phyloP scores from a whole-genome alignment of 2,329 filamentous ascomycete species.

The Talaromyces sp. region DNA sequence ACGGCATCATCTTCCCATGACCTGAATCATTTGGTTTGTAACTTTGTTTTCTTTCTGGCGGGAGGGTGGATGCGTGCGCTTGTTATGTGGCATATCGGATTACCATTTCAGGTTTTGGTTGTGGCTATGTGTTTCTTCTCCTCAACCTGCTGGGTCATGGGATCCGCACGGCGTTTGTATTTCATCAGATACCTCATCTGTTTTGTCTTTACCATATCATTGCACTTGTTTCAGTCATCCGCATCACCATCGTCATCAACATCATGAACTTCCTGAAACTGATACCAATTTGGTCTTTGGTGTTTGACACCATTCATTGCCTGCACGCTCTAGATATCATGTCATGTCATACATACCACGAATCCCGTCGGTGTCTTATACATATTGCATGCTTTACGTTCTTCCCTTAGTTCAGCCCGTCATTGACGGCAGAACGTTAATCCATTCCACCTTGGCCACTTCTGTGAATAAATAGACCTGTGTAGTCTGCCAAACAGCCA shows the following conservation, averaged over 20 bases:
- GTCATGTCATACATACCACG: constrained; percentile 8
- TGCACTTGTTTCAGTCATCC: not conserved
- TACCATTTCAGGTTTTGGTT: constrained; percentile 16
- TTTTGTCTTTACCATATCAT: not conserved
- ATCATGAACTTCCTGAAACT: not conserved
- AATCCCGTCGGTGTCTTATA: not conserved
- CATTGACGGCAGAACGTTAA: not conserved
- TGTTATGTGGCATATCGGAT: constrained; percentile 16
- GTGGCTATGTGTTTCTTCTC: constrained; percentile 7
- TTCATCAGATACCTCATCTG: constrained; percentile 11
- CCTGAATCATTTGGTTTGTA: constrained; percentile 10
- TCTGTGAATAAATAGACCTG: too few relatives aligned
- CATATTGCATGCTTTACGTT: not conserved
- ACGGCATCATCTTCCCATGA: constrained; percentile 11
- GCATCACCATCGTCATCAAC: not conserved
- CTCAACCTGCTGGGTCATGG: constrained; percentile 7
- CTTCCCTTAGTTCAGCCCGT: not conserved
- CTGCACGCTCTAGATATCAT: constrained; percentile 13
- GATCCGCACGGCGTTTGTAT: constrained; percentile 9
- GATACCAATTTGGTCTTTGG: constrained; percentile 16
- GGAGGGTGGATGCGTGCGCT: constrained; percentile 8
- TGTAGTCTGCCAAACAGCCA: not conserved
- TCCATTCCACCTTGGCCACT: not conserved
- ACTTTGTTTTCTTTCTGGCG: constrained; percentile 9
- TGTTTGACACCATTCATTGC: constrained; percentile 7